Conservation (phyloP, 495 filamentous ascomycete species). For the Penicillium bovifimosum region DNA sequence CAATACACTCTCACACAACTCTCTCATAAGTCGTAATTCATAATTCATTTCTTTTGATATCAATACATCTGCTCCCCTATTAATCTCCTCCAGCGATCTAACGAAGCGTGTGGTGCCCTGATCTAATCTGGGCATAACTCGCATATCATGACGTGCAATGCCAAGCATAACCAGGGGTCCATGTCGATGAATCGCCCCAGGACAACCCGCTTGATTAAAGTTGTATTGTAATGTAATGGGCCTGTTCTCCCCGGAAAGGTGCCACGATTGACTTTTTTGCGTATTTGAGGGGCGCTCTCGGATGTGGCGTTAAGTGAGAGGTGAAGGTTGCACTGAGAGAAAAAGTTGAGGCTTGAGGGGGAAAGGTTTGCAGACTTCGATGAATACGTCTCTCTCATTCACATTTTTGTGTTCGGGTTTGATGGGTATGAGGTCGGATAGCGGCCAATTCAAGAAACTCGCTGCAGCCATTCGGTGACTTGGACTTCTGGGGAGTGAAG, state of each 20-base stretch:
- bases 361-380: conserved; percentile 1
- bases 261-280: conserved; percentile 1
- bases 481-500: conserved; percentile 53
- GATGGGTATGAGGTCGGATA: background rate
- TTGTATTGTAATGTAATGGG: background rate
- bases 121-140: no score
- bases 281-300: background rate
- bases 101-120: no score
- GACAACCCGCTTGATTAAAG: no score
- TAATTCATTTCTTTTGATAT: no score
- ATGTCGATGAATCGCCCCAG: background rate
- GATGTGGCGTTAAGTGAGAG: background rate
- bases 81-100: no score
- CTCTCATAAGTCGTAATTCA: no score
- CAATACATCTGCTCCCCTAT: no score
- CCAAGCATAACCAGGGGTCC: conserved; percentile 15
- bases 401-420: background rate
- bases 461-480: conserved; percentile 64
- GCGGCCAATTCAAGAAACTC: conserved; percentile 41
- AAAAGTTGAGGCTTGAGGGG: conserved; percentile 17
- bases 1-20: no score
- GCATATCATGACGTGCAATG: conserved; percentile 21
- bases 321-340: conserved; percentile 18
- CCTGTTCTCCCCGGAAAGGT: background rate
- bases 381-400: background rate